Conservation (phyloP, 768 basidiomycete species). For the Boletus insuetus region DNA sequence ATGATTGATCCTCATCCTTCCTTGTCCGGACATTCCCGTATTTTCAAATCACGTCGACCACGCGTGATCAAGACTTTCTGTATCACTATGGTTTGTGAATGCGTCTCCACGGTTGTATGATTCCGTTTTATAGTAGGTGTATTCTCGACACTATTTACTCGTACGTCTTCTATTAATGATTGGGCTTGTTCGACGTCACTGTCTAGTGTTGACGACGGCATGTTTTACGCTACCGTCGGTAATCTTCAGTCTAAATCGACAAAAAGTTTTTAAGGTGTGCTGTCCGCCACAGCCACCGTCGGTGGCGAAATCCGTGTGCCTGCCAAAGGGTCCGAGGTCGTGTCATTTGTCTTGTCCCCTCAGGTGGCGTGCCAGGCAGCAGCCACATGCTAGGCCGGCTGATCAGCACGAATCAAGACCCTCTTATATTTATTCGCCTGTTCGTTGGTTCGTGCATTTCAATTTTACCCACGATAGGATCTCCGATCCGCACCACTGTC, state of each 20-base stretch:
- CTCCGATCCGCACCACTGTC: slow-evolving; percentile 17
- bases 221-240: slow-evolving; percentile 25
- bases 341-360: slow-evolving; percentile 1
- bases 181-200: slow-evolving; percentile 16
- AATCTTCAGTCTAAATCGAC: slow-evolving; percentile 21
- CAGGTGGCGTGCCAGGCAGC: slow-evolving; percentile 1
- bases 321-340: slow-evolving; percentile 18
- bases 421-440: slow-evolving; percentile 5
- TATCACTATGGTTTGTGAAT: slow-evolving; percentile 33
- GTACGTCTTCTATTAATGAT: slow-evolving; percentile 31
- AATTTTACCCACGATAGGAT: slow-evolving; percentile 21
- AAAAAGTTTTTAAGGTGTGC: slow-evolving; percentile 31
- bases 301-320: slow-evolving; percentile 13
- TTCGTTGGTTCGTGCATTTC: slow-evolving; percentile 22
- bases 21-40: slow-evolving; percentile 27
- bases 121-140: slow-evolving; percentile 33
- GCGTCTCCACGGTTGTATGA: slow-evolving; percentile 20
- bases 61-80: slow-evolving; percentile 27
- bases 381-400: slow-evolving; percentile 10
- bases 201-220: slow-evolving; percentile 12
- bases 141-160: slow-evolving; percentile 32
- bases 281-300: slow-evolving; percentile 30
- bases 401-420: slow-evolving; percentile 6
- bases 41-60: slow-evolving; percentile 27
- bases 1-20: slow-evolving; percentile 22